A percentile compares a stretch with the other conserved stretches of the same genome.
These are phyloP conservation scores for Neurospora sp. DNA, from an alignment of 495 filamentous ascomycete genomes.

Conservation along the genomic window DNA sequence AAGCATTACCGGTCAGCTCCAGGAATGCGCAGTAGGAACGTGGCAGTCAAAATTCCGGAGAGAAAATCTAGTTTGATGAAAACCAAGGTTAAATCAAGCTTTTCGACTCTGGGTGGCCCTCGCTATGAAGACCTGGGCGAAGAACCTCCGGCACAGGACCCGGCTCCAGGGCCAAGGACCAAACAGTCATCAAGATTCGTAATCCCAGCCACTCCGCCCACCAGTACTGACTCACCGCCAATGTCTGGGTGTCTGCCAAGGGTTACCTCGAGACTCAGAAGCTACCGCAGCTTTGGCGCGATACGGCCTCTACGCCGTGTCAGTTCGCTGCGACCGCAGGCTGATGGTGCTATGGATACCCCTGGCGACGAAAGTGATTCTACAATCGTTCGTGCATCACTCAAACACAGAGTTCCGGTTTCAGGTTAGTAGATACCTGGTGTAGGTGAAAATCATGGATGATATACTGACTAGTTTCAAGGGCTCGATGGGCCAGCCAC, in stretches of 20 bases:
- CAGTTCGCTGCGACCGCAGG: constrained; percentile 4
- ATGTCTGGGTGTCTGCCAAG: constrained; percentile 4
- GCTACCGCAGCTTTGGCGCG: constrained; percentile 4
- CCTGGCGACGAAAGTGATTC: not conserved
- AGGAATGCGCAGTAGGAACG: constrained; percentile 16
- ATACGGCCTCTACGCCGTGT: constrained; percentile 3
- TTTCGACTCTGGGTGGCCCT: not conserved
- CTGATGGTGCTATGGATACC: constrained; percentile 3
- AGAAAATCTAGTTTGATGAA: constrained; percentile 10
- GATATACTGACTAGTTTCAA: not conserved
- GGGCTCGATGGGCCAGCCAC: not conserved
- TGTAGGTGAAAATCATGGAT: not conserved
- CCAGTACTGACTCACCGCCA: not conserved
- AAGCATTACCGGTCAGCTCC: constrained; percentile 16
- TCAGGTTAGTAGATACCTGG: not conserved
- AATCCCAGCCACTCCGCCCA: not conserved
- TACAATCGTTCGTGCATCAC: not conserved
- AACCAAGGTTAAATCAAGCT: not conserved
- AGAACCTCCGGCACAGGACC: not conserved
- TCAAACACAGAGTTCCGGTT: not conserved
- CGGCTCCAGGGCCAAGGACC: constrained; percentile 5
- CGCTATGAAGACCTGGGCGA: not conserved
- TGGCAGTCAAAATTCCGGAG: constrained; percentile 8
- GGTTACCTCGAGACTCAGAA: constrained; percentile 6
- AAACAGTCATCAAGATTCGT: not conserved